Evolutionary conservation across 108 stramenopile genomes (phyloP).

Genomic region (Nitzschia putrida): DNA sequence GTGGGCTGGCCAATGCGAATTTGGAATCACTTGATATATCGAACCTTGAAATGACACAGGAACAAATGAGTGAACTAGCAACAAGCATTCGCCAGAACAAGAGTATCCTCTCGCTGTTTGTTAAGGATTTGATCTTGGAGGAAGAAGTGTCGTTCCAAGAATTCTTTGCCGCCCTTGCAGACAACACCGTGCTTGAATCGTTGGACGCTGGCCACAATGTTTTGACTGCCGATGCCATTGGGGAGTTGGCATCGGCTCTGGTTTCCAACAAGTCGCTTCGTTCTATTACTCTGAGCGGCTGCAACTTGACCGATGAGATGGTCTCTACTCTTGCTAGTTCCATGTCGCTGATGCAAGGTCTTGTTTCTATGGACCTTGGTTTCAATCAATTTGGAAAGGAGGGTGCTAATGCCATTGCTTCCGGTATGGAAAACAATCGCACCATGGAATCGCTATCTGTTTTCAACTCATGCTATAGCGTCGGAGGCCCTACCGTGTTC

Average conservation of each 20-base stretch:
- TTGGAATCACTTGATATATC: conserved; percentile 1
- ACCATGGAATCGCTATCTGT: background rate
- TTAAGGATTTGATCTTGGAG: background rate
- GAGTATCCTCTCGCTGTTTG: background rate
- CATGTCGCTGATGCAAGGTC: background rate
- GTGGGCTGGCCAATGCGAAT: background rate
- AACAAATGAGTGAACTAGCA: background rate
- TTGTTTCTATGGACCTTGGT: conserved; percentile 1
- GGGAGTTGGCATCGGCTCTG: conserved; percentile 5
- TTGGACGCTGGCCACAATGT: conserved; percentile 12
- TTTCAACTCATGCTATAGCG: conserved; percentile 8
- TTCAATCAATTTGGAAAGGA: conserved; percentile 10
- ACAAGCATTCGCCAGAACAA: conserved; percentile 7
- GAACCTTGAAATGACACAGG: background rate
- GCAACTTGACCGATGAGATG: conserved; percentile 11
- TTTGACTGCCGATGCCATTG: background rate
- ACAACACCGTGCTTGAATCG: background rate
- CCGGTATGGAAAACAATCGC: background rate
- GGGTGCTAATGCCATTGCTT: background rate
- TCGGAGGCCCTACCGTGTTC: conserved; percentile 11
- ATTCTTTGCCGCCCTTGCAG: background rate
- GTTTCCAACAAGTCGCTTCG: background rate
- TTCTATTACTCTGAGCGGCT: conserved; percentile 12
- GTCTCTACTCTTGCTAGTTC: background rate
- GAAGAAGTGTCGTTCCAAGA: background rate